Evolutionary conservation across 2,329 filamentous ascomycete species (phyloP).

Genomic region (Epichloe typhina): DNA sequence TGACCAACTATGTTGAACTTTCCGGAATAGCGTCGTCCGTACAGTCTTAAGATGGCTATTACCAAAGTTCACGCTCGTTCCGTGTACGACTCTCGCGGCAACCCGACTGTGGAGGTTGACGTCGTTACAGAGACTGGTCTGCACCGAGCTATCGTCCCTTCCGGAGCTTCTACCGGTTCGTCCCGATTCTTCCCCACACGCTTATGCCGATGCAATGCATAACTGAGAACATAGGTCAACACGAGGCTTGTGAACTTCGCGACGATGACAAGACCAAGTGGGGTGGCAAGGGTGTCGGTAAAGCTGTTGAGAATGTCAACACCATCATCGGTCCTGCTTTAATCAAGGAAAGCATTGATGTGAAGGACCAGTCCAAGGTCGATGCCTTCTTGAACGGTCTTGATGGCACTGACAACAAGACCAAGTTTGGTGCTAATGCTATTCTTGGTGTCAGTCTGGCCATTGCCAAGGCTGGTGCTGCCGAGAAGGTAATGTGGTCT

Average conservation of each 20-base stretch:
- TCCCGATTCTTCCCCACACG: conserved; percentile 15
- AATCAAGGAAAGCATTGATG: conserved; percentile 71
- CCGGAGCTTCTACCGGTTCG: conserved; percentile 86
- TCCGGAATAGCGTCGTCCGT: not conserved
- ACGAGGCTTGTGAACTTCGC: conserved; percentile 84
- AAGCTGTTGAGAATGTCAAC: conserved; percentile 82
- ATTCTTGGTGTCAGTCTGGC: conserved; percentile 77
- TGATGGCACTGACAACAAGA: conserved; percentile 77
- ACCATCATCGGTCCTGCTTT: conserved; percentile 63
- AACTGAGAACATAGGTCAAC: conserved; percentile 48
- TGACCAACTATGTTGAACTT: not conserved
- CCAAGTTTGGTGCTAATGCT: conserved; percentile 76
- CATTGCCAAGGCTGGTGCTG: conserved; percentile 77
- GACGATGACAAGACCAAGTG: conserved; percentile 81
- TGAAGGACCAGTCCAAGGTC: conserved; percentile 74
- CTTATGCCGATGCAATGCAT: conserved; percentile 13
- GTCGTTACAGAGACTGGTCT: conserved; percentile 92
- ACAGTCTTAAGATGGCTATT: conserved; percentile 62
- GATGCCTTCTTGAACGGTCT: conserved; percentile 78
- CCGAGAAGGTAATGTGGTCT: conserved; percentile 52
- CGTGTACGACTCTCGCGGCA: conserved; percentile 96
- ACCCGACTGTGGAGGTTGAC: conserved; percentile 98
- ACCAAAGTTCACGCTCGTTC: conserved; percentile 83
- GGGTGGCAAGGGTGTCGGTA: conserved; percentile 76
- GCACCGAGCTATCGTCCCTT: conserved; percentile 94